phyloP scores from a whole-genome alignment of 1,284 basidiomycete species.

The Boletellus sp. region DNA sequence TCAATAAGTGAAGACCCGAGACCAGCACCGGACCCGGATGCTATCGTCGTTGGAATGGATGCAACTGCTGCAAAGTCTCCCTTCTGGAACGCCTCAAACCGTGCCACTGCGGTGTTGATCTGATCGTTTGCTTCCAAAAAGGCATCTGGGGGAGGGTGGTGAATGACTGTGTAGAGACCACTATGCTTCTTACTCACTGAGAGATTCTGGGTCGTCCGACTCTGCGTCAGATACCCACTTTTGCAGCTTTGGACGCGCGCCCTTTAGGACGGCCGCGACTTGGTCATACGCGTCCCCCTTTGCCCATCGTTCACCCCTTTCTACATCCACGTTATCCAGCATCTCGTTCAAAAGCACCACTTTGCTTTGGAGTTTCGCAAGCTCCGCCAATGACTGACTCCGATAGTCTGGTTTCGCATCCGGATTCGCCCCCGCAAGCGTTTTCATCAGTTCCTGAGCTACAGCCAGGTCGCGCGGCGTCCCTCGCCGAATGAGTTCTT shows the following conservation, averaged over 20 bases:
- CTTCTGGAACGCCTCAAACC: conserved; percentile 89
- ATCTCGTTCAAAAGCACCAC: conserved; percentile 94
- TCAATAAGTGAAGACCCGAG: conserved; percentile 63
- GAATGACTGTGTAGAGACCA: not conserved
- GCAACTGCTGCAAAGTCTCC: conserved; percentile 73
- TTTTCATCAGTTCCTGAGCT: conserved; percentile 98
- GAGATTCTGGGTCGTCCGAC: conserved; percentile 76
- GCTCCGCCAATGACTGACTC: conserved; percentile 83
- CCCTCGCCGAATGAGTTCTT: conserved; percentile 95
- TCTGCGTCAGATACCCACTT: conserved; percentile 98
- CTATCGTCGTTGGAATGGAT: conserved; percentile 64
- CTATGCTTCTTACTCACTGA: conserved; percentile 53
- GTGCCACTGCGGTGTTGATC: conserved; percentile 87
- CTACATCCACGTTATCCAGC: conserved; percentile 85
- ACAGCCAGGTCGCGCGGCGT: conserved; percentile 93
- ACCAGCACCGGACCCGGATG: conserved; percentile 26
- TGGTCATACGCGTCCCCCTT: conserved; percentile 95
- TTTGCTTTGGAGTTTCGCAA: conserved; percentile 93
- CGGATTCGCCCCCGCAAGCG: conserved; percentile 92
- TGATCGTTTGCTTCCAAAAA: conserved; percentile 96
- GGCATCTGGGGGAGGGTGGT: conserved; percentile 57
- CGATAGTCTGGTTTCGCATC: conserved; percentile 93
- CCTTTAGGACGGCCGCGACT: conserved; percentile 81
- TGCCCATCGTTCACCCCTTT: conserved; percentile 71
- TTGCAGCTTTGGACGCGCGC: conserved; percentile 91